phyloP scores from a whole-genome alignment of 768 basidiomycete genomes.

The Mycena crocata region DNA sequence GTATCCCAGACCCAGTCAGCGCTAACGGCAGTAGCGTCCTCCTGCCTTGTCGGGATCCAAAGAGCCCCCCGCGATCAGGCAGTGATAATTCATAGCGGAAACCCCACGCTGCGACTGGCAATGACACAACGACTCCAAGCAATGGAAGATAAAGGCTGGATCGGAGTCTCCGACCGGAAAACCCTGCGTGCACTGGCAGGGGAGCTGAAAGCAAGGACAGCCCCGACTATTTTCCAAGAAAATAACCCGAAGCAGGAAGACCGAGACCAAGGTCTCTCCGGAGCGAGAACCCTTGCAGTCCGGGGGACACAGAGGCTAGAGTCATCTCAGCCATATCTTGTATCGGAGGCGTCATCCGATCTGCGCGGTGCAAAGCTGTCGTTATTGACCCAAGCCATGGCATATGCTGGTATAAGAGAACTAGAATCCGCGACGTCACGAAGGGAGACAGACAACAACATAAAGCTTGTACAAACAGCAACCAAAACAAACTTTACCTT shows the following conservation, averaged over 20 bases:
- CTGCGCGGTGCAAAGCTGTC: background rate
- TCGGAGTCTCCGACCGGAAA: background rate
- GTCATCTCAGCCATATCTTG: background rate
- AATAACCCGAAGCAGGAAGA: too few relatives aligned
- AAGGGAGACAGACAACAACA: background rate
- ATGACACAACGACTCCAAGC: background rate
- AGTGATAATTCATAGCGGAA: background rate
- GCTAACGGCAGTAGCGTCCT: background rate
- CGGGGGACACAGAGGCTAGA: background rate
- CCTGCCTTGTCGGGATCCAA: background rate
- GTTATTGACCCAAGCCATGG: background rate
- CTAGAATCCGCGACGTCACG: background rate
- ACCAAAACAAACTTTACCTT: background rate
- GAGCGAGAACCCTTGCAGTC: background rate
- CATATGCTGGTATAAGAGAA: slow-evolving; percentile 6
- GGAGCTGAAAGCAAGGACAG: background rate
- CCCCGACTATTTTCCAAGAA: background rate
- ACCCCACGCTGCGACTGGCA: background rate
- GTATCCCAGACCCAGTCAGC: background rate
- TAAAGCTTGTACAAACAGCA: background rate
- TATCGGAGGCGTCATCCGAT: background rate
- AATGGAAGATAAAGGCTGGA: slow-evolving; percentile 14
- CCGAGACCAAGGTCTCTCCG: background rate
- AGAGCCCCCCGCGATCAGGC: background rate
- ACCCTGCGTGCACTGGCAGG: slow-evolving; percentile 3